Evolutionary conservation across 768 basidiomycete genomes (phyloP).

Genomic region (Boletus subparvulus): DNA sequence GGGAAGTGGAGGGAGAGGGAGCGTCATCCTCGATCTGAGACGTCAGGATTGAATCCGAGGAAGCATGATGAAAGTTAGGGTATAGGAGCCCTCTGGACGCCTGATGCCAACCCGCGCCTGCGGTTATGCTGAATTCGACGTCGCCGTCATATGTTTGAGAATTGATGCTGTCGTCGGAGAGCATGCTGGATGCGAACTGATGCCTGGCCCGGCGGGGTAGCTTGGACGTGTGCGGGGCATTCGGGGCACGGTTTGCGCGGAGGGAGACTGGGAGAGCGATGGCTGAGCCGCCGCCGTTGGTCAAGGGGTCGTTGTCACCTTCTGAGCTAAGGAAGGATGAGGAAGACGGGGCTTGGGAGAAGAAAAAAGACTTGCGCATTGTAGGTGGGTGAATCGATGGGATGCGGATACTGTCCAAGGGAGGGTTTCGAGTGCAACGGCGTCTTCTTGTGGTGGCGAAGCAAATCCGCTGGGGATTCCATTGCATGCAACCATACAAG

Average conservation of each 20-base stretch:
- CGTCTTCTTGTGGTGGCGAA: conserved; percentile 36
- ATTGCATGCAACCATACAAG: not conserved
- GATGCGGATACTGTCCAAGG: conserved; percentile 64
- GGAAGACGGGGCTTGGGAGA: conserved; percentile 3
- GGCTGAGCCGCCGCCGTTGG: conserved; percentile 66
- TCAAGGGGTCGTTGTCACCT: conserved; percentile 85
- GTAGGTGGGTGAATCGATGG: conserved; percentile 71
- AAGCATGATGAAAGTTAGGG: conserved; percentile 39
- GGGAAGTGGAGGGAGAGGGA: conserved; percentile 19
- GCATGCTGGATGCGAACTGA: conserved; percentile 53
- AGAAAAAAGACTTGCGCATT: conserved; percentile 52
- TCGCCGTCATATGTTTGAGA: conserved; percentile 91
- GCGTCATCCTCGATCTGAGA: conserved; percentile 36
- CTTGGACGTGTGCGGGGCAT: conserved; percentile 24
- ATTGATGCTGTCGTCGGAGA: conserved; percentile 74
- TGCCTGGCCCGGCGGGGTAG: conserved; percentile 38
- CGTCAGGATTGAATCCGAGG: conserved; percentile 55
- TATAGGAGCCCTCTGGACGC: conserved; percentile 28
- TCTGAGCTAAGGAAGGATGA: conserved; percentile 55
- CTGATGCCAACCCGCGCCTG: conserved; percentile 44
- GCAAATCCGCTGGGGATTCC: conserved; percentile 24
- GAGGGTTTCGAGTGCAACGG: conserved; percentile 55
- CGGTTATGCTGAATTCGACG: conserved; percentile 75
- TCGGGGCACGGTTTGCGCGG: conserved; percentile 24
- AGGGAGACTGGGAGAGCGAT: conserved; percentile 42